These are phyloP conservation scores for Asterella californica DNA, from an alignment of 225 moss, liverwort and hornwort genomes.

Conservation along the genomic window DNA sequence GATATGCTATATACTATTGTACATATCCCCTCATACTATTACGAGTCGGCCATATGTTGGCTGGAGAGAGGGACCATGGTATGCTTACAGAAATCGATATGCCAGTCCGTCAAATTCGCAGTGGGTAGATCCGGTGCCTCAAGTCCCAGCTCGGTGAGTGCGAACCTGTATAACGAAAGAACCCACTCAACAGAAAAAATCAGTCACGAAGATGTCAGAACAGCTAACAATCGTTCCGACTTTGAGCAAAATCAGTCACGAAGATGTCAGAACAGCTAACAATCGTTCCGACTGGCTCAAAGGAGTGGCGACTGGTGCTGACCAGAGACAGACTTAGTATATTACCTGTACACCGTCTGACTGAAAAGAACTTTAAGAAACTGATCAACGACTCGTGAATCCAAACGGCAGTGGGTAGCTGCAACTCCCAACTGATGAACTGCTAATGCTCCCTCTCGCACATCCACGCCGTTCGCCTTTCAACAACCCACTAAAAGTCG, in stretches of 20 bases:
- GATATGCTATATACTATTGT: too few relatives aligned
- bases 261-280: not conserved
- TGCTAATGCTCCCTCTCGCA: constrained; percentile 51
- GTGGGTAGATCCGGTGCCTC: constrained; percentile 58
- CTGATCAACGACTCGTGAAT: constrained; percentile 41
- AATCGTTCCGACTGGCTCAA: not conserved
- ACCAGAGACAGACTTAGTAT: not conserved
- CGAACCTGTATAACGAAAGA: constrained; percentile 26
- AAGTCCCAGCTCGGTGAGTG: constrained; percentile 50
- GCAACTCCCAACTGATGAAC: constrained; percentile 41
- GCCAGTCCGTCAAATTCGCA: constrained; percentile 55
- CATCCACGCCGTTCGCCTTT: constrained; percentile 45
- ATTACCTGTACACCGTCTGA: constrained; percentile 48
- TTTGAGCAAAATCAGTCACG: too few relatives aligned
- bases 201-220: too few relatives aligned
- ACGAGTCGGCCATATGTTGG: too few relatives aligned
- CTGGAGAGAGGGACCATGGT: not conserved
- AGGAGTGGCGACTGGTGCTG: not conserved
- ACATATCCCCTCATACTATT: not conserved
- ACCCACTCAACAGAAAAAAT: too few relatives aligned
- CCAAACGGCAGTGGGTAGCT: constrained; percentile 38
- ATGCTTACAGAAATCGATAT: constrained; percentile 43
- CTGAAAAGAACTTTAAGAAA: constrained; percentile 47
- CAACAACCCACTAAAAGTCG: not conserved
- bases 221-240: not conserved